Evolutionary conservation across 768 basidiomycete genomes (phyloP).

Genomic region (Psilocybe azurescens): DNA sequence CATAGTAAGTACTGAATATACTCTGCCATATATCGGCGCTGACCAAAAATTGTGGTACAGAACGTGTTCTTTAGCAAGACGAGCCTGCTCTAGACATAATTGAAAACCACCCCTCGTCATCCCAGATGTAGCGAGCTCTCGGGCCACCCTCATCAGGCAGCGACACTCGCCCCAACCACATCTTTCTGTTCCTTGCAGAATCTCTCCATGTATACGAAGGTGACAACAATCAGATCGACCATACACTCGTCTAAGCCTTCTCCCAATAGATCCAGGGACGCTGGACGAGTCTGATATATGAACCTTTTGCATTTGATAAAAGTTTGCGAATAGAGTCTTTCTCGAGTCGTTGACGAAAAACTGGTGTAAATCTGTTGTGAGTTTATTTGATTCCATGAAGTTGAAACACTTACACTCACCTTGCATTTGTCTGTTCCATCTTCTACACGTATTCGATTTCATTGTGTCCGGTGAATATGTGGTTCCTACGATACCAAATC

Average conservation of each 20-base stretch:
- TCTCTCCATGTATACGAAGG: constrained; percentile 20
- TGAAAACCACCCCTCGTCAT: too few species aligned
- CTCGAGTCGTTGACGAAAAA: constrained; percentile 5
- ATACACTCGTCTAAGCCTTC: constrained; percentile 12
- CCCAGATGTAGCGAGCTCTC: too few species aligned
- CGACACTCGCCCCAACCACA: not conserved
- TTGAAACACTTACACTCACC: not conserved
- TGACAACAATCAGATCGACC: constrained; percentile 20
- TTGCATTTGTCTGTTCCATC: not conserved
- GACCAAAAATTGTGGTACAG: too few species aligned
- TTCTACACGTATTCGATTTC: constrained; percentile 19
- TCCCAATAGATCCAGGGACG: constrained; percentile 20
- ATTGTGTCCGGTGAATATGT: constrained; percentile 38
- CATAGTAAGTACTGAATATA: too few species aligned
- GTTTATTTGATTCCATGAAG: not conserved
- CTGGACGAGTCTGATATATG: constrained; percentile 7
- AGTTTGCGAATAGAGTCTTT: constrained; percentile 7
- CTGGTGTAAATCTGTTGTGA: too few species aligned
- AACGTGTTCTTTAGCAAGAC: too few species aligned
- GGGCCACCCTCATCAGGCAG: too few species aligned
- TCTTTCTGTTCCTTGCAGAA: constrained; percentile 13
- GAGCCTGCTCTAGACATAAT: too few species aligned
- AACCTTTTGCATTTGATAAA: constrained; percentile 5
- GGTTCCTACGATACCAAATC: constrained; percentile 23
- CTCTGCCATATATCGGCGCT: too few species aligned